These are phyloP conservation scores for Phlegmacium glaucopus DNA, from an alignment of 768 basidiomycete genomes.

Conservation along the genomic window DNA sequence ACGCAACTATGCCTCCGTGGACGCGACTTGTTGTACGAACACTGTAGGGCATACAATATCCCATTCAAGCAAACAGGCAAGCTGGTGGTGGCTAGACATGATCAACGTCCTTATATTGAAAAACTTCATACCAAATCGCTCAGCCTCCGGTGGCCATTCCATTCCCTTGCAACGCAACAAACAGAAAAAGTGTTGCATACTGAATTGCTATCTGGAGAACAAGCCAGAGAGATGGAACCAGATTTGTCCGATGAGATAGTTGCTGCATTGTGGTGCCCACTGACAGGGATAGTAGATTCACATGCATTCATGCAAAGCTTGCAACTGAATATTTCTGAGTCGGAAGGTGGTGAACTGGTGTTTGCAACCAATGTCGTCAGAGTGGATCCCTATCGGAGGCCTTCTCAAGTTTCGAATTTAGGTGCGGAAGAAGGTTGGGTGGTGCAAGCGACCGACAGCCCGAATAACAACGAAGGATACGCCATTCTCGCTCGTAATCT, in stretches of 20 bases:
- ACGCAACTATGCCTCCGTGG: conserved; percentile 85
- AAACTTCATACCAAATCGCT: conserved; percentile 61
- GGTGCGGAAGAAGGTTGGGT: conserved; percentile 72
- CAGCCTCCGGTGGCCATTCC: conserved; percentile 47
- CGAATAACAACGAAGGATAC: conserved; percentile 47
- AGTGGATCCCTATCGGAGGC: conserved; percentile 58
- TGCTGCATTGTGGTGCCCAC: conserved; percentile 75
- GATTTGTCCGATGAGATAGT: conserved; percentile 69
- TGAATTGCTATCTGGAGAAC: conserved; percentile 60
- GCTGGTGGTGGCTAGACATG: conserved; percentile 75
- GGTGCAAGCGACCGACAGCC: conserved; percentile 70
- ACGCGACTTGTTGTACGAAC: conserved; percentile 76
- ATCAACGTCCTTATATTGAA: conserved; percentile 70
- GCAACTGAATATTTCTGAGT: conserved; percentile 76
- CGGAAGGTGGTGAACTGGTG: conserved; percentile 65
- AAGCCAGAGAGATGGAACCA: conserved; percentile 77
- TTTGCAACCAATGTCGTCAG: conserved; percentile 83
- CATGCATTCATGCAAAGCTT: conserved; percentile 81
- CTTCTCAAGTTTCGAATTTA: conserved; percentile 20
- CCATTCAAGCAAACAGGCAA: conserved; percentile 79
- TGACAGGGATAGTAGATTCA: conserved; percentile 89
- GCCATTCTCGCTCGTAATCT: conserved; percentile 71
- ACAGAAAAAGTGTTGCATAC: conserved; percentile 51
- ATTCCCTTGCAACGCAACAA: conserved; percentile 25
- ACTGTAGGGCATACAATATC: conserved; percentile 61